phyloP scores from a whole-genome alignment of 2,329 filamentous ascomycete genomes.

The Fusarium sp. region DNA sequence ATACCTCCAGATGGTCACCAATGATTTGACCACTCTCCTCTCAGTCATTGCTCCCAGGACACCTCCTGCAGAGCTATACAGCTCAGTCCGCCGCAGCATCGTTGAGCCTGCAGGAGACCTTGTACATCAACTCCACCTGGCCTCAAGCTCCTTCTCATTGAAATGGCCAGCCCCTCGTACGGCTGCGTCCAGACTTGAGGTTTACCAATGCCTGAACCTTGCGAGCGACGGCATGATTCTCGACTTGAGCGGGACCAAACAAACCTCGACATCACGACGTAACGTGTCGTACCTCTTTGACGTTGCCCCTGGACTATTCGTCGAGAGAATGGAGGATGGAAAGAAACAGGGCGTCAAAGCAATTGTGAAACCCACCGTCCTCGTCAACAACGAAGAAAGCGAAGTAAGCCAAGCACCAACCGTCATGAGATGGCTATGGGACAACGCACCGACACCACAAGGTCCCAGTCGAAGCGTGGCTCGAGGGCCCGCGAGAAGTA shows the following conservation, averaged over 20 bases:
- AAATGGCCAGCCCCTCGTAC: conserved; percentile 54
- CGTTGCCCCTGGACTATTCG: conserved; percentile 53
- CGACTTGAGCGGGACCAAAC: conserved; percentile 47
- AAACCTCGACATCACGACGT: conserved; percentile 45
- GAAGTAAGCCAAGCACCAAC: conserved; percentile 48
- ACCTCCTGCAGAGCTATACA: conserved; percentile 47
- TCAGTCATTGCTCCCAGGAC: conserved; percentile 46
- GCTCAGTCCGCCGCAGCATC: conserved; percentile 49
- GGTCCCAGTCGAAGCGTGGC: conserved; percentile 33
- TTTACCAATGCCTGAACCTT: conserved; percentile 54
- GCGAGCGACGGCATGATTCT: conserved; percentile 48
- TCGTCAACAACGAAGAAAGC: conserved; percentile 47
- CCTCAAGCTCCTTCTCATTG: conserved; percentile 50
- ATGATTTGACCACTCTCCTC: conserved; percentile 51
- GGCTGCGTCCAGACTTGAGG: conserved; percentile 51
- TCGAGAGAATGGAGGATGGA: conserved; percentile 51
- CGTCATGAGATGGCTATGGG: conserved; percentile 51
- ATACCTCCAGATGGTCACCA: conserved; percentile 47
- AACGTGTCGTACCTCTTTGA: conserved; percentile 53
- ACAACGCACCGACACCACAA: conserved; percentile 40
- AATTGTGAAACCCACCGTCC: conserved; percentile 51
- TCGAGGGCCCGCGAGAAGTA: conserved; percentile 45
- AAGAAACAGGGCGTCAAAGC: conserved; percentile 49
- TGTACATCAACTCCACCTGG: conserved; percentile 52
- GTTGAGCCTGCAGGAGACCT: conserved; percentile 53